Evolutionary conservation across 1,284 basidiomycete genomes (phyloP), one percentile per base, ranked within the genome.

Genomic region (Rhodotorula mucilaginosa): DNA sequence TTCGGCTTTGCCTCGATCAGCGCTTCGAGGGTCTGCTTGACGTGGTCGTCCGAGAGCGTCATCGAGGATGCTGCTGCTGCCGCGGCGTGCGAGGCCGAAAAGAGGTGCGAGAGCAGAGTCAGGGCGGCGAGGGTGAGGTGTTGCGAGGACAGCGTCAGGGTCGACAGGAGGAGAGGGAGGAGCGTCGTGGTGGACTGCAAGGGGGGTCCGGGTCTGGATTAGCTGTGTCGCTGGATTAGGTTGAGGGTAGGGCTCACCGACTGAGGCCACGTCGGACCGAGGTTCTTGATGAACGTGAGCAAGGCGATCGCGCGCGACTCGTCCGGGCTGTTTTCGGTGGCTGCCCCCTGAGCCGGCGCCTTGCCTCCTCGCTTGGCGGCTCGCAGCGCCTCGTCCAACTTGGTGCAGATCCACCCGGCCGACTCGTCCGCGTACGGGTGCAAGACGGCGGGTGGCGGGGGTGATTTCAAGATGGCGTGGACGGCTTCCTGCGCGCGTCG

Each of bases 401-500:
- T 85, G 29, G 84, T 83, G 72, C 88, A 85, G 60, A 89, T 84
- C 91, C 92, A 97, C 71, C 91, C 89, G 21, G 89, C 87, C 23
- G 89, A 91, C 75, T 85, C 86, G 74, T 88, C 88, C 6, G 87
- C 86, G 76, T 96, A 99, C 0, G 96, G 94, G 83, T 98, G 96
- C 13, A 86, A 83, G 7, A 87, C 76, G 57, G 90, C 84, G 0
- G 93, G 93, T 8, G 88, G 84, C 2, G 92, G 90, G 21, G 93
- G 92, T 19, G 85, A 85, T 8, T 85, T 83, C 44, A 95, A 84
- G 6, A 94, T 85, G 75, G 91, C 89, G 74, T 86, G 86, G 56
- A 99, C 86, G 31, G 92, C 87, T 77, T 97, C 93, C 68, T 90
- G 90, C 15, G 96, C 94, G 74, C 89, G 88, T 82, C 89, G 94